Evolutionary conservation across 2,329 filamentous ascomycete genomes (phyloP).

Genomic region (Kalaharituber pfeilii): DNA sequence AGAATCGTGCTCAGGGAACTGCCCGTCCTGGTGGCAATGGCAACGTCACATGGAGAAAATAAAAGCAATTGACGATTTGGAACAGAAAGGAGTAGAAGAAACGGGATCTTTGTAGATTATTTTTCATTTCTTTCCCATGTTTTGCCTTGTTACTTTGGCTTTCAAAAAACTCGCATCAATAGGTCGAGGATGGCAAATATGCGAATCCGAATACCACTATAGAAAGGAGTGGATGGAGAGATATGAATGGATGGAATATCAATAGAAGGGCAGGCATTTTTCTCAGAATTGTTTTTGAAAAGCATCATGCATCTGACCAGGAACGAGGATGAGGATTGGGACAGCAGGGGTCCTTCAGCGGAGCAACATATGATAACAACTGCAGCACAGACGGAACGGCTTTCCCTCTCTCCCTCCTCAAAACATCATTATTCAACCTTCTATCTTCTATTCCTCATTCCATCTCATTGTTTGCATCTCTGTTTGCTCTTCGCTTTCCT

Average conservation of each 20-base stretch:
- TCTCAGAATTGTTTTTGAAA: neutral
- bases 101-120: neutral
- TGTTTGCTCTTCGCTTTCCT: neutral
- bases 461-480: neutral
- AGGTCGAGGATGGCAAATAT: neutral
- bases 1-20: neutral
- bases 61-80: neutral
- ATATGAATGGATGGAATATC: neutral
- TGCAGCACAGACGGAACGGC: neutral
- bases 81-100: neutral
- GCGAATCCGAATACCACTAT: too few species aligned
- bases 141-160: too few species aligned
- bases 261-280: neutral
- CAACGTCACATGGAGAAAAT: neutral
- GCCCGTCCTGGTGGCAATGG: neutral
- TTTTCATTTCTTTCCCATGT: too few species aligned
- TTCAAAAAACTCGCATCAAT: neutral
- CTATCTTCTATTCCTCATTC: neutral
- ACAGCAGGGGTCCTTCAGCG: too few species aligned
- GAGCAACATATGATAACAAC: too few species aligned
- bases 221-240: neutral
- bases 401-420: neutral
- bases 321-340: too few species aligned
- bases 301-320: neutral
- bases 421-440: neutral